Percentiles rank a stretch among this genome's conserved stretches.
phyloP scores from a whole-genome alignment of 2,329 filamentous ascomycete genomes.

The Fusarium palustre region DNA sequence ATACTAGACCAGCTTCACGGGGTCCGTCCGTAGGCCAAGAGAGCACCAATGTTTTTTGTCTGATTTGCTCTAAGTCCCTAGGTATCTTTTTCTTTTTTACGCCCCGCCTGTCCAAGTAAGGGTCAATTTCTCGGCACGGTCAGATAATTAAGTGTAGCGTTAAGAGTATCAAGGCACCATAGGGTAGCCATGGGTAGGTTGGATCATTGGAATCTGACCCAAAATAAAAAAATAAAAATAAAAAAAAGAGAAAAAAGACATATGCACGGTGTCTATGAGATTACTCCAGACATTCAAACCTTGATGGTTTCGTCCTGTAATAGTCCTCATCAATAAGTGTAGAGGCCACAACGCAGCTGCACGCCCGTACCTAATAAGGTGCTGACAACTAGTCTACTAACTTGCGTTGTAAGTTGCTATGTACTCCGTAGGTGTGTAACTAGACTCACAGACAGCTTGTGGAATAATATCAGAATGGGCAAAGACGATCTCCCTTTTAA shows the following conservation, averaged over 20 bases:
- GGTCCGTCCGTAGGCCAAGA: too few species aligned
- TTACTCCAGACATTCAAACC: too few species aligned
- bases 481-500: not conserved
- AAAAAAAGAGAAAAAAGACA: not conserved
- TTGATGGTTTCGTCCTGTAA: not conserved
- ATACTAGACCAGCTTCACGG: too few species aligned
- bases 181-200: not conserved
- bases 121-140: not conserved
- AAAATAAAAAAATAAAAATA: too few species aligned
- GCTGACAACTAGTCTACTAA: conserved; percentile 32
- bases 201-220: not conserved
- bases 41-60: too few species aligned
- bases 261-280: not conserved
- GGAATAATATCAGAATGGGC: not conserved
- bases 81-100: too few species aligned
- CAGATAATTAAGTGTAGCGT: conserved; percentile 42
- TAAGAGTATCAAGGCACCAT: conserved; percentile 12
- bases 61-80: too few species aligned
- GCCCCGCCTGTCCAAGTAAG: not conserved
- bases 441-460: not conserved
- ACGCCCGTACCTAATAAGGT: conserved; percentile 24
- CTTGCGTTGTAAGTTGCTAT: not conserved
- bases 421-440: not conserved
- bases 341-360: not conserved
- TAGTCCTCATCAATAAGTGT: not conserved